phyloP scores from a whole-genome alignment of 2,329 filamentous ascomycete genomes.

The Phialophora tarda region DNA sequence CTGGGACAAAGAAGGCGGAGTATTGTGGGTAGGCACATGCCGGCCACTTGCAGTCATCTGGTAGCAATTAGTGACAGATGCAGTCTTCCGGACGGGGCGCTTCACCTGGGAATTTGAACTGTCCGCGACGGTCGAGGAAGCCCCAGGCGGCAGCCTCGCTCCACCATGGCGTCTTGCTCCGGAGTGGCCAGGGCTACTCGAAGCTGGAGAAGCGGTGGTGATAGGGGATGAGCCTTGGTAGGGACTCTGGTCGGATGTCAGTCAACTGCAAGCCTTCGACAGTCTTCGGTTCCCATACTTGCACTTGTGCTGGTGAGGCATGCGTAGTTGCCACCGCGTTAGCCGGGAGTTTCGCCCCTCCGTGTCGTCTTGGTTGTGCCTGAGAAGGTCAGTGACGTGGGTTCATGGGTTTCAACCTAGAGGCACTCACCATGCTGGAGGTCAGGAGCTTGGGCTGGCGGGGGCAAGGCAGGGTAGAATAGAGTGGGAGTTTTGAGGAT shows the following conservation, averaged over 20 bases:
- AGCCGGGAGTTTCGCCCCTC: conserved; percentile 11
- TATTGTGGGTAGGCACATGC: background rate
- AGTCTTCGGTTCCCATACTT: background rate
- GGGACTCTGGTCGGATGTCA: background rate
- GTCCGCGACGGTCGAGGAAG: background rate
- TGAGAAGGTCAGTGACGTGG: conserved; percentile 5
- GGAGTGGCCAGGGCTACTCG: background rate
- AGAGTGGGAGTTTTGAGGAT: background rate
- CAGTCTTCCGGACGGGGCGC: background rate
- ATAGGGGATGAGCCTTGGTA: conserved; percentile 6
- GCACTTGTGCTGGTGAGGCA: background rate
- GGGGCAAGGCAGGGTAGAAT: background rate
- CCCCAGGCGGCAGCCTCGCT: conserved; percentile 6
- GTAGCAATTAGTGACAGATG: background rate
- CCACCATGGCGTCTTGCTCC: conserved; percentile 8
- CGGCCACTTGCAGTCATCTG: conserved; percentile 5
- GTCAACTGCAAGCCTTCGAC: background rate
- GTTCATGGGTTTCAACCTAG: background rate
- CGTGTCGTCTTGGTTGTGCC: conserved; percentile 17
- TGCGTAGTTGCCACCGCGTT: conserved; percentile 6
- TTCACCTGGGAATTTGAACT: background rate
- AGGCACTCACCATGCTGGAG: conserved; percentile 4
- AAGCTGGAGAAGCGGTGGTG: background rate
- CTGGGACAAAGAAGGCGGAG: conserved; percentile 3
- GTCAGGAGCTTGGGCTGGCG: background rate